Percentiles rank a stretch among this genome's conserved stretches.
phyloP scores from a whole-genome alignment of 2,329 filamentous ascomycete genomes.

The Penicillium expansum region DNA sequence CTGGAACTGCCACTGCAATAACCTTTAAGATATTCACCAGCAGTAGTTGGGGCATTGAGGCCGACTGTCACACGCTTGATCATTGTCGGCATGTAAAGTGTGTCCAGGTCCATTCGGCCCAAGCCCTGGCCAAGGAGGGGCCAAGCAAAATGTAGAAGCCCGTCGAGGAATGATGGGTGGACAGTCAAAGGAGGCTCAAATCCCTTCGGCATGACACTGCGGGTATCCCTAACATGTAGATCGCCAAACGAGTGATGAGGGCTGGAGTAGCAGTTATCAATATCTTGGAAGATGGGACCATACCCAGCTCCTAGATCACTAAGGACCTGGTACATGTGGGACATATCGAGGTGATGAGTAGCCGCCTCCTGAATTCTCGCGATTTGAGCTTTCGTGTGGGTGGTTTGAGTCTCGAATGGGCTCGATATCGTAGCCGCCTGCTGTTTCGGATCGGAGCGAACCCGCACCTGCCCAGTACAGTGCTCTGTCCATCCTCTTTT shows the following conservation, averaged over 20 bases:
- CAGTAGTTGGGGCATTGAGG: constrained; percentile 11
- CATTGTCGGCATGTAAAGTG: constrained; percentile 36
- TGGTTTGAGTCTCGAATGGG: constrained; percentile 12
- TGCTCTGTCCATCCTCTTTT: constrained; percentile 29
- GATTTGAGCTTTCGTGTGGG: constrained; percentile 12
- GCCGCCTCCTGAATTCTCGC: constrained; percentile 10
- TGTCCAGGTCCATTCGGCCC: constrained; percentile 29
- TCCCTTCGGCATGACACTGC: constrained; percentile 45
- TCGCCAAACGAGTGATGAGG: constrained; percentile 28
- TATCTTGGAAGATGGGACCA: constrained; percentile 52
- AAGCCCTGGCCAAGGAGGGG: constrained; percentile 34
- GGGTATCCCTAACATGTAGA: constrained; percentile 46
- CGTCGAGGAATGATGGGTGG: constrained; percentile 50
- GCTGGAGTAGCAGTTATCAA: constrained; percentile 48
- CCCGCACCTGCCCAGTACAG: constrained; percentile 29
- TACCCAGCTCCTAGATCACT: constrained; percentile 50
- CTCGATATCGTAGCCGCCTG: constrained; percentile 17
- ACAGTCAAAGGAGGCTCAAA: constrained; percentile 47
- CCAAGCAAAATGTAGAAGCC: constrained; percentile 30
- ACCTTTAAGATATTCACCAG: constrained; percentile 21
- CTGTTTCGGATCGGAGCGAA: constrained; percentile 17
- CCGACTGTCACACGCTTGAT: constrained; percentile 29
- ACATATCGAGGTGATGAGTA: constrained; percentile 30
- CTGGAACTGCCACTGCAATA: constrained; percentile 24
- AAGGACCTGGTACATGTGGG: constrained; percentile 49